phyloP scores from a whole-genome alignment of 306 rosid genomes.

The Erythrophleum fordii region DNA sequence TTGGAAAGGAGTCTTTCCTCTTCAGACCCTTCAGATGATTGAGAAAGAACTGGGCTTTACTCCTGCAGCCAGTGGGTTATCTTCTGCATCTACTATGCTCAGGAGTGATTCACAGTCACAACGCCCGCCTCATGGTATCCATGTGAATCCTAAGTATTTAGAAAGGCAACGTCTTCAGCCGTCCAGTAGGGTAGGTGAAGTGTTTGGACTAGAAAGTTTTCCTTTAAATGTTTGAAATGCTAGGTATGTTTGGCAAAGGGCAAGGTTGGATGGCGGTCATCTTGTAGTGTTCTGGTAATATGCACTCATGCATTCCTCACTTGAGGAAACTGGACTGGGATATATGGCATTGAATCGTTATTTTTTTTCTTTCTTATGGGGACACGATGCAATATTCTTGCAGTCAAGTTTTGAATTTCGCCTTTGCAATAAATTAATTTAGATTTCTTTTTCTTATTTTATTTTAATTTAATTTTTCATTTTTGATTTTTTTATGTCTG shows the following conservation, averaged over 20 bases:
- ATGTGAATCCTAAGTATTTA: conserved; percentile 91
- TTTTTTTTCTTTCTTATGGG: conserved; percentile 16
- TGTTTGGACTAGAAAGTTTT: conserved; percentile 18
- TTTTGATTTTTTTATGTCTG: background rate
- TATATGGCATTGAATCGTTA: background rate
- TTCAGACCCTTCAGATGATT: conserved; percentile 72
- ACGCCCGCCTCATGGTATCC: conserved; percentile 82
- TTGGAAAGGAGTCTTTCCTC: conserved; percentile 93
- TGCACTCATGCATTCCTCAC: background rate
- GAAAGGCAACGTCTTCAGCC: conserved; percentile 93
- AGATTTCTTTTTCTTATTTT: background rate
- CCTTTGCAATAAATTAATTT: background rate
- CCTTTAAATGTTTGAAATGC: background rate
- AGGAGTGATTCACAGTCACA: conserved; percentile 77
- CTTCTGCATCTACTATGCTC: conserved; percentile 54
- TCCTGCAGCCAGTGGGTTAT: conserved; percentile 58
- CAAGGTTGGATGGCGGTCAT: background rate
- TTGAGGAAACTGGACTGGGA: background rate
- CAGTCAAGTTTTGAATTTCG: conserved; percentile 2
- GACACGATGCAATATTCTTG: background rate
- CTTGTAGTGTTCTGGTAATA: background rate
- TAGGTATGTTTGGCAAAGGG: conserved; percentile 11
- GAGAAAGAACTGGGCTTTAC: conserved; percentile 84
- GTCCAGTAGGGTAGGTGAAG: conserved; percentile 69
- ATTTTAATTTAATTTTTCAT: background rate